A percentile compares a stretch with the other conserved stretches of the same genome.
These are phyloP conservation scores for Cephaloascus albidus DNA, from an alignment of 805 yeast genomes.

Conservation along the genomic window DNA sequence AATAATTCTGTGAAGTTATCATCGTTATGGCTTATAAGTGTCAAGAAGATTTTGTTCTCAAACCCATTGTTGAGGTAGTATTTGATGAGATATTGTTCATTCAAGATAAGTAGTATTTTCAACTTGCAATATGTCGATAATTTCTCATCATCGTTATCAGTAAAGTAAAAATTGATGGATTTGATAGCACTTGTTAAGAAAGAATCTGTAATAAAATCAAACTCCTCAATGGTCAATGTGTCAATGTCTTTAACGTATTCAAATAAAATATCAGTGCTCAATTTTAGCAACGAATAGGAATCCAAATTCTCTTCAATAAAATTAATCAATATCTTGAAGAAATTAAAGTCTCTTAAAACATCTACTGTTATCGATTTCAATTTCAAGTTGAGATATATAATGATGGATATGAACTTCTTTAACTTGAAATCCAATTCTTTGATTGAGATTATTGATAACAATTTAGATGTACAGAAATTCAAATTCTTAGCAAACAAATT, in stretches of 20 bases:
- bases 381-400: background rate
- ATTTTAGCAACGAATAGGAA: background rate
- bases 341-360: background rate
- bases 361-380: background rate
- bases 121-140: constrained; percentile 51
- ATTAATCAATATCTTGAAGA: background rate
- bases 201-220: constrained; percentile 28
- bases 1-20: constrained; percentile 55
- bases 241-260: background rate
- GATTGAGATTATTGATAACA: constrained; percentile 2
- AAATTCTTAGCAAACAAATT: constrained; percentile 10
- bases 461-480: constrained; percentile 9
- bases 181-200: constrained; percentile 40
- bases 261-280: background rate
- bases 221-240: constrained; percentile 16
- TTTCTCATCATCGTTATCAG: constrained; percentile 47
- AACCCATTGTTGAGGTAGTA: constrained; percentile 14
- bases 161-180: constrained; percentile 28
- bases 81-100: constrained; percentile 81
- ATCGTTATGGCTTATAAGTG: constrained; percentile 33
- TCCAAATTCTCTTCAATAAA: background rate
- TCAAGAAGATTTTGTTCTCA: constrained; percentile 45
- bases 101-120: constrained; percentile 61
- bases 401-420: background rate
- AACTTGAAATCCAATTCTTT: background rate